Evolutionary conservation across 2,329 filamentous ascomycete species (phyloP).

Genomic region (Trichoderma koningiopsis): DNA sequence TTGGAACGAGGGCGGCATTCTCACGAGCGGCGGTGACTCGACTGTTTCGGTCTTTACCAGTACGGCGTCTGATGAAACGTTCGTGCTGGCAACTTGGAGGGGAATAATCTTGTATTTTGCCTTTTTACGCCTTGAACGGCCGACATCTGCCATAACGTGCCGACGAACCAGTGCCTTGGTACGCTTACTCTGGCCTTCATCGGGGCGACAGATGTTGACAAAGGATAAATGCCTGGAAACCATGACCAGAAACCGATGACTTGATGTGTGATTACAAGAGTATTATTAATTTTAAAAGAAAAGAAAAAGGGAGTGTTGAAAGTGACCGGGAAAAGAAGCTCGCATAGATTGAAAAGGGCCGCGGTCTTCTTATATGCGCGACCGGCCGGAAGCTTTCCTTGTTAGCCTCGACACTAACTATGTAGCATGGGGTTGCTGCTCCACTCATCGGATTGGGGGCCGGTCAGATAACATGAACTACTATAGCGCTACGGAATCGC

Average conservation of each 20-base stretch:
- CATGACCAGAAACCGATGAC: not conserved
- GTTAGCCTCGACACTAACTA: not conserved
- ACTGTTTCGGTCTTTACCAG: not conserved
- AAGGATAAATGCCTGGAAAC: not conserved
- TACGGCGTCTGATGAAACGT: not conserved
- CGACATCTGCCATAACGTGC: slow-evolving; percentile 16
- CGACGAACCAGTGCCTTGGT: not conserved
- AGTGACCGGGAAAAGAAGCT: not conserved
- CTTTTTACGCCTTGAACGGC: slow-evolving; percentile 6
- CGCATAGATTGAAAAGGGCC: not conserved
- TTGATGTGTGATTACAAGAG: not conserved
- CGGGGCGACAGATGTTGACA: slow-evolving; percentile 10
- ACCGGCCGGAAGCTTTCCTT: not conserved
- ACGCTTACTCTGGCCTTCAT: not conserved
- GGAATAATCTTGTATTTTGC: not conserved
- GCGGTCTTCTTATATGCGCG: not conserved
- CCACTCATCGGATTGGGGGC: not conserved
- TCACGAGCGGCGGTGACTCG: not conserved
- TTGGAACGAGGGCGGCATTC: slow-evolving; percentile 14
- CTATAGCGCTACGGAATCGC: not conserved
- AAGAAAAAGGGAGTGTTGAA: not conserved
- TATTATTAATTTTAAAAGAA: not conserved
- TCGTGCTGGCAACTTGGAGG: not conserved
- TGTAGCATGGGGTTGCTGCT: not conserved
- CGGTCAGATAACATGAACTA: no score